Evolutionary conservation across 768 basidiomycete species (phyloP).

Genomic region (Pulveroboletus sp.): DNA sequence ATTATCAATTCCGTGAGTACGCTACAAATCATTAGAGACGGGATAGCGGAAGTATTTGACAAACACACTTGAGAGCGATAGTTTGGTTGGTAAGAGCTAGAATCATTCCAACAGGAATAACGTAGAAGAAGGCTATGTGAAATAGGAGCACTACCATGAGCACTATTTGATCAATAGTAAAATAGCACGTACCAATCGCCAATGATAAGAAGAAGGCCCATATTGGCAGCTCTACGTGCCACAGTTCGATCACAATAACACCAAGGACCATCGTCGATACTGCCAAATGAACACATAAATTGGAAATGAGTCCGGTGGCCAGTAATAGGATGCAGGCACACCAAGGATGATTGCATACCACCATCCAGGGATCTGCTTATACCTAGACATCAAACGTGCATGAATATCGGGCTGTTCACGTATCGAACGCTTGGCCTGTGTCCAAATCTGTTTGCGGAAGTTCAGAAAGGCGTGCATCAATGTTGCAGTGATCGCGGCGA

Average conservation of each 20-base stretch:
- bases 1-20: constrained; percentile 75
- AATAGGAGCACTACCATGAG: no score
- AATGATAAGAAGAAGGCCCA: constrained; percentile 45
- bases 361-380: constrained; percentile 60
- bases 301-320: no score
- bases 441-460: constrained; percentile 58
- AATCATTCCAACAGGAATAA: constrained; percentile 76
- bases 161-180: no score
- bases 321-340: no score
- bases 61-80: constrained; percentile 59
- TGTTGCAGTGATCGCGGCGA: constrained; percentile 42
- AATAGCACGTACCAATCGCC: no score
- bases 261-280: constrained; percentile 64
- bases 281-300: constrained; percentile 45
- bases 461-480: constrained; percentile 43
- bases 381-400: constrained; percentile 54
- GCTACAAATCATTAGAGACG: no score
- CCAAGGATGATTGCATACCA: no score
- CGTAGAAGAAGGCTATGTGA: constrained; percentile 60
- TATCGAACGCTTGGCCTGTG: constrained; percentile 48
- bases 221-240: constrained; percentile 50
- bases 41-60: no score
- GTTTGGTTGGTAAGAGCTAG: constrained; percentile 82
- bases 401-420: constrained; percentile 61
- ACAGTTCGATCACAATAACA: constrained; percentile 57